phyloP scores from a whole-genome alignment of 257 asterid species.

The Penstemon barbatus region DNA sequence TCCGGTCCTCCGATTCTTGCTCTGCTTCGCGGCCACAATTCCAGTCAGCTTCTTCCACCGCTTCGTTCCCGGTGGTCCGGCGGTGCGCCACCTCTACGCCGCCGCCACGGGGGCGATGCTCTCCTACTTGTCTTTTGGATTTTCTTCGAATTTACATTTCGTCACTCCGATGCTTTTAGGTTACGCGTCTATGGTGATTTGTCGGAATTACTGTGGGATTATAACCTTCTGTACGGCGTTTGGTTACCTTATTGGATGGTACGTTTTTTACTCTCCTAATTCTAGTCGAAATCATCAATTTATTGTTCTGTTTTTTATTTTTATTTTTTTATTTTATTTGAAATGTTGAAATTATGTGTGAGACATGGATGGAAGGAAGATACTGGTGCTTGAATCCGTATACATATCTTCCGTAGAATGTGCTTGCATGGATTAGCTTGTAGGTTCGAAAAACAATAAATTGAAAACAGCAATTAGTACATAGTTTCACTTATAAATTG shows the following conservation, averaged over 20 bases:
- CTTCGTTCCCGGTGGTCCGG: conserved; percentile 72
- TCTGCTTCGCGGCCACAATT: conserved; percentile 84
- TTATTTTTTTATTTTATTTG: no score
- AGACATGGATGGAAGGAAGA: no score
- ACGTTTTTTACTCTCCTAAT: not conserved
- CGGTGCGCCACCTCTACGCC: conserved; percentile 77
- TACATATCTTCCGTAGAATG: no score
- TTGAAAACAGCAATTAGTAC: no score
- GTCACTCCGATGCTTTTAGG: conserved; percentile 83
- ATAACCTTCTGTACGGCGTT: conserved; percentile 70
- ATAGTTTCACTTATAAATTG: not conserved
- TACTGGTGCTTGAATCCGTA: no score
- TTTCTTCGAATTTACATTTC: conserved; percentile 89
- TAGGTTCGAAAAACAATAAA: no score
- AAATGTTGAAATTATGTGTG: no score
- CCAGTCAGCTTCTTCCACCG: conserved; percentile 89
- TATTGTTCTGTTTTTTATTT: no score
- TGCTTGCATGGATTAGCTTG: no score
- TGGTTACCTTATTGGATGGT: conserved; percentile 99
- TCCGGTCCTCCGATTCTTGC: conserved; percentile 79
- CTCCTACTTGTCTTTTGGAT: conserved; percentile 80
- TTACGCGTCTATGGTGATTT: conserved; percentile 74
- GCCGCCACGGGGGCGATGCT: conserved; percentile 73
- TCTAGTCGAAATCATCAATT: no score
- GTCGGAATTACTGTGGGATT: conserved; percentile 68